Conservation (phyloP, 371 early-diverging fungal genomes). For the Fennellomyces sp. region DNA sequence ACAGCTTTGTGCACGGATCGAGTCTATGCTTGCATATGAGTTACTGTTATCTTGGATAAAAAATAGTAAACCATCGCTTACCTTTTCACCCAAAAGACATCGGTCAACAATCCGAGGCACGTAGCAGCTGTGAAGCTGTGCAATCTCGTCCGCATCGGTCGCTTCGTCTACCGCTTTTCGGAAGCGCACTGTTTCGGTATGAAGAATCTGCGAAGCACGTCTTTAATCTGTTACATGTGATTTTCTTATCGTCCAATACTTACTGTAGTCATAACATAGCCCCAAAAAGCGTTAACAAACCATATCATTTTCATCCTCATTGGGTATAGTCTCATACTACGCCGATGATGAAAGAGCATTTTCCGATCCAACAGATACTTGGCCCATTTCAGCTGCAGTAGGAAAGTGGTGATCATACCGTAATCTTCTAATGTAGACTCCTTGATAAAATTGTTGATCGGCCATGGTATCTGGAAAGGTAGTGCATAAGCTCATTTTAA, state of each 20-base stretch:
- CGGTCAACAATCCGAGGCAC: conserved; percentile 38
- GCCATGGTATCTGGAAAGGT: conserved; percentile 44
- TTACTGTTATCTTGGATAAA: no score
- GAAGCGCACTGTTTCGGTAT: conserved; percentile 18
- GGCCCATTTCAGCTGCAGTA: conserved; percentile 48
- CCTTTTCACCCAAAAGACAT: conserved; percentile 51
- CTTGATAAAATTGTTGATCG: conserved; percentile 48
- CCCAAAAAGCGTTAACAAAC: conserved; percentile 54
- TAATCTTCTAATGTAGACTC: conserved; percentile 26
- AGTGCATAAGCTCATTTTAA: no score
- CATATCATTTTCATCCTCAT: conserved; percentile 49
- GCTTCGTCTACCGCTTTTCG: conserved; percentile 2
- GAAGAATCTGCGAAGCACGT: conserved; percentile 37
- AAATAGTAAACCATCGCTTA: no score
- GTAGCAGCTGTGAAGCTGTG: conserved; percentile 34
- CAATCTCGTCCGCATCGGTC: conserved; percentile 15
- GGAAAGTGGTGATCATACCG: conserved; percentile 30
- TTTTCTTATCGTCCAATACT: no score
- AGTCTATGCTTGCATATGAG: conserved; percentile 18
- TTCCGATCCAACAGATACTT: conserved; percentile 51
- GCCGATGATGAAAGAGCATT: conserved; percentile 22
- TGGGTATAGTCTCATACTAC: conserved; percentile 31
- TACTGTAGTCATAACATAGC: conserved; percentile 55
- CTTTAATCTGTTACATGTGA: not conserved
- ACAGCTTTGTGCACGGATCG: conserved; percentile 34